These are phyloP conservation scores for Striga hermonthica DNA, from an alignment of 305 asterid genomes.

Conservation along the genomic window DNA sequence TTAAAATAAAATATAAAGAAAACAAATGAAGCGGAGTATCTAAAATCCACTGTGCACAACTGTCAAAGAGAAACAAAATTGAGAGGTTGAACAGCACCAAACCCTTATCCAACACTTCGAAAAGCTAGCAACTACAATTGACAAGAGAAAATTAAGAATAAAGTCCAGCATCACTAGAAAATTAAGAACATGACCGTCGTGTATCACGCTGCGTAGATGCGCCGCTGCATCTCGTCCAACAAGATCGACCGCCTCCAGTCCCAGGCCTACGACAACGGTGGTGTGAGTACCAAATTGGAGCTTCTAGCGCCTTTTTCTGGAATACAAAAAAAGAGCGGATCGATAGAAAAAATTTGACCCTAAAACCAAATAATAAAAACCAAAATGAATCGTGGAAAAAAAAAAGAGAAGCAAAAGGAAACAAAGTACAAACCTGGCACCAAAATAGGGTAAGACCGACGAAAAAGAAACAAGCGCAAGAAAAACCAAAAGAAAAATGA, in stretches of 20 bases:
- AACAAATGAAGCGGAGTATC: slow-evolving; percentile 3
- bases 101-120: neutral
- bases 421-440: too few species aligned
- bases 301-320: slow-evolving; percentile 60
- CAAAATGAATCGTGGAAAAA: too few species aligned
- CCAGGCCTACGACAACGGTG: slow-evolving; percentile 36
- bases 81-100: neutral
- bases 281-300: slow-evolving; percentile 42
- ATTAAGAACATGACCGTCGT: too few species aligned
- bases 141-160: neutral
- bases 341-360: too few species aligned
- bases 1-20: neutral
- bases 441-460: too few species aligned
- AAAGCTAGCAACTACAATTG: neutral
- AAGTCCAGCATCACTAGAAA: neutral
- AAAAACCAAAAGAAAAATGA: too few species aligned
- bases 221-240: slow-evolving; percentile 35
- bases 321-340: too few species aligned
- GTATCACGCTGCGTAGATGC: too few species aligned
- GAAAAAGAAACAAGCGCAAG: too few species aligned
- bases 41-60: slow-evolving; percentile 6
- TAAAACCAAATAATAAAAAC: too few species aligned
- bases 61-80: neutral
- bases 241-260: slow-evolving; percentile 46
- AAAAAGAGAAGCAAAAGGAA: too few species aligned